Percentiles rank a stretch among this genome's conserved stretches.
Evolutionary conservation across 768 basidiomycete genomes (phyloP).

Genomic region (Gloeophyllum trabeum): DNA sequence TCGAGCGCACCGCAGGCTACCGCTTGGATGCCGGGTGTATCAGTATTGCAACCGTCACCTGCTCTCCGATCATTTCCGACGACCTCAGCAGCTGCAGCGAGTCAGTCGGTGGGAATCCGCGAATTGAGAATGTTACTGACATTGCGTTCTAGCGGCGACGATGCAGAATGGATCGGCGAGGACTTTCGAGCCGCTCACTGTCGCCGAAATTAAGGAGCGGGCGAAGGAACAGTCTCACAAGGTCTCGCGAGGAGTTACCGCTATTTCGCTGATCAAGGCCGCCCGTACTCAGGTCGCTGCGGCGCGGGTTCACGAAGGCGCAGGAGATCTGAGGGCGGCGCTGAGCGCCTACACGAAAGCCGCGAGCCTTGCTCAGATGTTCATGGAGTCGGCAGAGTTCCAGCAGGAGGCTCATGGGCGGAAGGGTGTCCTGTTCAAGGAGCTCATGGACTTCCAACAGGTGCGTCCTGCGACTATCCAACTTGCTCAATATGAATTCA

Average conservation of each 20-base stretch:
- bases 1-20: too few relatives aligned
- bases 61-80: conserved; percentile 17
- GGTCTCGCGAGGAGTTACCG: conserved; percentile 45
- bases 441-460: conserved; percentile 53
- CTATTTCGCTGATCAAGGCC: conserved; percentile 46
- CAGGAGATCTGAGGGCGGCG: conserved; percentile 52
- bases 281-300: conserved; percentile 45
- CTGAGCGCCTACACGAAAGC: conserved; percentile 50
- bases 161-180: conserved; percentile 28
- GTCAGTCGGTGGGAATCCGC: conserved; percentile 12
- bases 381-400: conserved; percentile 52
- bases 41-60: conserved; percentile 24
- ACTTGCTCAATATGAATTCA: conserved; percentile 6
- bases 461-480: conserved; percentile 26
- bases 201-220: conserved; percentile 36
- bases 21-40: conserved; percentile 29
- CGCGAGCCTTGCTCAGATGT: conserved; percentile 43
- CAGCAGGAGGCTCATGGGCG: conserved; percentile 35
- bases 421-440: conserved; percentile 46
- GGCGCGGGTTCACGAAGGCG: conserved; percentile 40
- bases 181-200: conserved; percentile 19
- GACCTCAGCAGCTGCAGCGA: too few relatives aligned
- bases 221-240: conserved; percentile 36
- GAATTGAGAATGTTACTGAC: conserved; percentile 9
- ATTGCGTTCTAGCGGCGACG: conserved; percentile 11